phyloP scores from a whole-genome alignment of 2,329 filamentous ascomycete genomes.

The Aciculosporium take region DNA sequence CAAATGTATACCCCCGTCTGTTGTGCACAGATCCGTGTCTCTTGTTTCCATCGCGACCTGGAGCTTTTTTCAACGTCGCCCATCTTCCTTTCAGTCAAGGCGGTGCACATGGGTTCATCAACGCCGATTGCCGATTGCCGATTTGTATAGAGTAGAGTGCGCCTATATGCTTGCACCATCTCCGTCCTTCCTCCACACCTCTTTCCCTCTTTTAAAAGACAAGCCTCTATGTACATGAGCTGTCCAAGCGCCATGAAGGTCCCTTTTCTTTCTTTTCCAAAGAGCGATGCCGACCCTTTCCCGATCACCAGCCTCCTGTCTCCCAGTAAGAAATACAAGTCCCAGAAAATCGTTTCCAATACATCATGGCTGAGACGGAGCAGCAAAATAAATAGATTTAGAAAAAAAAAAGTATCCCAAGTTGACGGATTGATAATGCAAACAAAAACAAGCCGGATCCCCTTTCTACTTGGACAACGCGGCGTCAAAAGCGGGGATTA shows the following conservation, averaged over 20 bases:
- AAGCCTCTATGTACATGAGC: not conserved
- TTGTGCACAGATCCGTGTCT: not conserved
- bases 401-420: not conserved
- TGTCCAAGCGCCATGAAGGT: constrained; percentile 1
- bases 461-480: constrained; percentile 17
- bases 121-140: not conserved
- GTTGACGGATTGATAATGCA: not conserved
- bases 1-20: too few relatives aligned
- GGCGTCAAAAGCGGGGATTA: constrained; percentile 78
- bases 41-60: not conserved
- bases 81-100: too few relatives aligned
- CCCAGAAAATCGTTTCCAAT: not conserved
- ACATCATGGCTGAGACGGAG: not conserved
- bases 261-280: not conserved
- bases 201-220: not conserved
- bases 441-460: not conserved
- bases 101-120: not conserved
- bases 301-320: not conserved
- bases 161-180: not conserved
- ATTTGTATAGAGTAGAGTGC: constrained; percentile 2
- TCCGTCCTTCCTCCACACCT: not conserved
- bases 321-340: not conserved
- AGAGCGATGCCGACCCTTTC: not conserved
- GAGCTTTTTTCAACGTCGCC: too few relatives aligned
- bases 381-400: too few relatives aligned